Evolutionary conservation across 2,329 filamentous ascomycete genomes (phyloP).

Genomic region (Penicillium sp.): DNA sequence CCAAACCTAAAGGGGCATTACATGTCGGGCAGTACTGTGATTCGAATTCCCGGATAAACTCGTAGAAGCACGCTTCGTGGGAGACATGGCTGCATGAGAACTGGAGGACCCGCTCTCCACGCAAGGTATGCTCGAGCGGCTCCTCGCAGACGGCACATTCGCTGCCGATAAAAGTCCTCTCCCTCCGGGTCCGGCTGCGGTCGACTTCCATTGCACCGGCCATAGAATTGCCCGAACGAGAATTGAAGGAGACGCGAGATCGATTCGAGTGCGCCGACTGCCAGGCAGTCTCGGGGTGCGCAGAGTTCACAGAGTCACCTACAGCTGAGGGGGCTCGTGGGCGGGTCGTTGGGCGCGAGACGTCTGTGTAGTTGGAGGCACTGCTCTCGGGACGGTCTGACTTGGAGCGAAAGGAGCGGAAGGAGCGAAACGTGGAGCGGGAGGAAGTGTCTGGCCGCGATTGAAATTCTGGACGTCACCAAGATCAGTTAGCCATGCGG

Average conservation of each 20-base stretch:
- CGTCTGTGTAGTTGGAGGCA: constrained; percentile 31
- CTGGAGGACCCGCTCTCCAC: constrained; percentile 90
- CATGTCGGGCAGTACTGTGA: constrained; percentile 93
- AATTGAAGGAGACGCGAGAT: constrained; percentile 40
- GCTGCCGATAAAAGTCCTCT: constrained; percentile 91
- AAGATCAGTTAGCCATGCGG: constrained; percentile 27
- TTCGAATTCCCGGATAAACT: constrained; percentile 94
- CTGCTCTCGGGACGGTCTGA: constrained; percentile 34
- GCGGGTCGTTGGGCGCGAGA: constrained; percentile 21
- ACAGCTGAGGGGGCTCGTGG: constrained; percentile 30
- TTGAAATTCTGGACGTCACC: constrained; percentile 32
- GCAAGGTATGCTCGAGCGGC: constrained; percentile 89
- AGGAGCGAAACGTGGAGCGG: constrained; percentile 36
- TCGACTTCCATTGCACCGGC: constrained; percentile 73
- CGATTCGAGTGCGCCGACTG: constrained; percentile 31
- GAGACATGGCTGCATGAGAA: constrained; percentile 97
- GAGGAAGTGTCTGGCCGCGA: constrained; percentile 35
- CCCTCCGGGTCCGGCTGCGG: constrained; percentile 75
- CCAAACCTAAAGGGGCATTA: constrained; percentile 85
- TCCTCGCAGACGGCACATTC: constrained; percentile 97
- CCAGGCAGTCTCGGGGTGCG: constrained; percentile 19
- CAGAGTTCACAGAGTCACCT: constrained; percentile 24
- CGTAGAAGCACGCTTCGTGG: constrained; percentile 98
- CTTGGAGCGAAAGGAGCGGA: constrained; percentile 34
- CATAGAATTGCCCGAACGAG: constrained; percentile 50